phyloP scores from a whole-genome alignment of 192 early-diverging fungal genomes.

The Helicostylum pulchrum region DNA sequence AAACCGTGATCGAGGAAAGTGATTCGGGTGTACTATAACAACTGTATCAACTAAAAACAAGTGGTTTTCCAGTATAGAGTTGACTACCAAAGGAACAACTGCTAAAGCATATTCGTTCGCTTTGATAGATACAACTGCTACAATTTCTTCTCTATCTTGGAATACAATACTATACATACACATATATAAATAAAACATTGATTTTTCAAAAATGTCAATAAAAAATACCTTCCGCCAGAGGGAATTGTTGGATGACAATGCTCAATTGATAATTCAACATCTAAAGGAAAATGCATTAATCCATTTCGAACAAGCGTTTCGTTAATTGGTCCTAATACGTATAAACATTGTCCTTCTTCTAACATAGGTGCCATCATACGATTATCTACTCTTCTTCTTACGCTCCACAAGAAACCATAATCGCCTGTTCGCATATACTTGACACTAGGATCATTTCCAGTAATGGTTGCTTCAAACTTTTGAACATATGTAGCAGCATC shows the following conservation, averaged over 20 bases:
- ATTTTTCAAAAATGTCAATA: too few relatives aligned
- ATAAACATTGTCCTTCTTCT: slow-evolving; percentile 66
- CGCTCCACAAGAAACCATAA: slow-evolving; percentile 77
- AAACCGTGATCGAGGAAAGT: slow-evolving; percentile 16
- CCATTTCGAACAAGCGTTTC: slow-evolving; percentile 73
- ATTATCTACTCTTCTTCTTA: slow-evolving; percentile 34
- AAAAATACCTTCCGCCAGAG: slow-evolving; percentile 43
- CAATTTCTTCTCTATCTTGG: slow-evolving; percentile 6
- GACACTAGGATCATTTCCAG: slow-evolving; percentile 54
- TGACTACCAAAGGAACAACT: slow-evolving; percentile 16
- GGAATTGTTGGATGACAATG: slow-evolving; percentile 54
- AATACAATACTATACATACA: slow-evolving; percentile 3
- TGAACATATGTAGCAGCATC: slow-evolving; percentile 36
- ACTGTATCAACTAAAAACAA: slow-evolving; percentile 16
- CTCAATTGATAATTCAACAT: slow-evolving; percentile 74
- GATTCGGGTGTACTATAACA: slow-evolving; percentile 9
- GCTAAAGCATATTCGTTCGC: slow-evolving; percentile 8
- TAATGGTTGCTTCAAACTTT: slow-evolving; percentile 50
- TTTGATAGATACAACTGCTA: slow-evolving; percentile 19
- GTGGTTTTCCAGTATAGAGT: slow-evolving; percentile 12
- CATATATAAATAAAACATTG: neutral
- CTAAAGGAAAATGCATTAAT: slow-evolving; percentile 67
- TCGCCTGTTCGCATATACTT: slow-evolving; percentile 80
- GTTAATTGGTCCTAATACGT: slow-evolving; percentile 68
- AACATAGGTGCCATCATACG: slow-evolving; percentile 35